phyloP scores from a whole-genome alignment of 495 filamentous ascomycete species.

The Thermochaetoides thermophila region DNA sequence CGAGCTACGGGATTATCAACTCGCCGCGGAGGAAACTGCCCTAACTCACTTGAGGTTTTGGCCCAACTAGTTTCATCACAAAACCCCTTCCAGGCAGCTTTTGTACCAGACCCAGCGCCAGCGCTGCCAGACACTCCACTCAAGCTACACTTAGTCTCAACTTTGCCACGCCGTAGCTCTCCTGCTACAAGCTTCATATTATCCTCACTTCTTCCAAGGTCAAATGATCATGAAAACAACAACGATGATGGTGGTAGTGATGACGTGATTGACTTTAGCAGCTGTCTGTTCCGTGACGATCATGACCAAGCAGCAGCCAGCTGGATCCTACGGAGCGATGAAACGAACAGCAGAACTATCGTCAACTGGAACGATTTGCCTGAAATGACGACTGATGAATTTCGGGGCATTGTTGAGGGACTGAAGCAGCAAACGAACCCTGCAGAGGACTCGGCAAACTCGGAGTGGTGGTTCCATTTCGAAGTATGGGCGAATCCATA shows the following conservation, averaged over 20 bases:
- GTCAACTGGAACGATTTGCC: constrained; percentile 54
- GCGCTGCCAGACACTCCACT: constrained; percentile 6
- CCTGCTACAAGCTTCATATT: constrained; percentile 23
- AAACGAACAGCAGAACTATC: constrained; percentile 47
- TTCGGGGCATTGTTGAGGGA: constrained; percentile 15
- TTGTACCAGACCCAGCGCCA: too few species aligned
- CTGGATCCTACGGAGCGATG: constrained; percentile 51
- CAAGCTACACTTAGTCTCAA: constrained; percentile 26
- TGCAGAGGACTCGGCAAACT: constrained; percentile 3
- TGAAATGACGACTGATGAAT: constrained; percentile 49
- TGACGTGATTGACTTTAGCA: constrained; percentile 27
- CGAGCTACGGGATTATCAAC: constrained; percentile 42
- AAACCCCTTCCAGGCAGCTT: too few species aligned
- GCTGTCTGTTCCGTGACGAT: constrained; percentile 44
- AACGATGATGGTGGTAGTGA: background rate
- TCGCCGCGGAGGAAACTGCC: constrained; percentile 58
- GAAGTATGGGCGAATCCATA: constrained; percentile 36
- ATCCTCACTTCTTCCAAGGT: constrained; percentile 23
- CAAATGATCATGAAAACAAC: background rate
- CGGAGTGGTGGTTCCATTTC: constrained; percentile 60
- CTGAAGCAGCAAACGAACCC: background rate
- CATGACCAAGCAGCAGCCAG: constrained; percentile 47
- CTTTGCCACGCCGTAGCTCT: constrained; percentile 20
- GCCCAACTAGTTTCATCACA: constrained; percentile 46
- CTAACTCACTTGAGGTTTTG: constrained; percentile 55